phyloP scores from a whole-genome alignment of 805 yeast genomes.

The Metschnikowia baotianmanensis region DNA sequence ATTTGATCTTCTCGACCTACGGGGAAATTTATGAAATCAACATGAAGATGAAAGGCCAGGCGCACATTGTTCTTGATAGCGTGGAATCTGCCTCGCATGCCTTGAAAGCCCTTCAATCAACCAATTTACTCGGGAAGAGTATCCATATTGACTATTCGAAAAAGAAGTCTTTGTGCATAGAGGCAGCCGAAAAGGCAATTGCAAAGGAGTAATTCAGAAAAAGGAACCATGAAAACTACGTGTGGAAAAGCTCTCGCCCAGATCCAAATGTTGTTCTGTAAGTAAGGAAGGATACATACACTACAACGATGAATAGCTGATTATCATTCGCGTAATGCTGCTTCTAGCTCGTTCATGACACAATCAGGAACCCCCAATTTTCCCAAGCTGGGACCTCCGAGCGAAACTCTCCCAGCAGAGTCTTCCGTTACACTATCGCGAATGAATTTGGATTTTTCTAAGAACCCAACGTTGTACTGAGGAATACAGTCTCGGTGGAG shows the following conservation, averaged over 20 bases:
- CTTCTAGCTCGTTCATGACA: constrained; percentile 58
- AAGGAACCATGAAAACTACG: neutral
- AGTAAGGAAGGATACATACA: no score
- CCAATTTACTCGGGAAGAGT: constrained; percentile 51
- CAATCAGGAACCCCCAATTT: constrained; percentile 89
- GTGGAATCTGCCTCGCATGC: constrained; percentile 53
- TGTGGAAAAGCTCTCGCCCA: neutral
- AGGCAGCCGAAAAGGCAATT: constrained; percentile 13
- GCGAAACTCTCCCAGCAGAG: constrained; percentile 40
- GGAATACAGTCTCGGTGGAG: constrained; percentile 63
- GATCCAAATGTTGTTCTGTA: no score
- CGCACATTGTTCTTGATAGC: constrained; percentile 55
- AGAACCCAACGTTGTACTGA: constrained; percentile 71
- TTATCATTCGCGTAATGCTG: constrained; percentile 37
- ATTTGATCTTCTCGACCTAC: constrained; percentile 56
- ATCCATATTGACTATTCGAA: constrained; percentile 38
- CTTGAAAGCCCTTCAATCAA: constrained; percentile 44
- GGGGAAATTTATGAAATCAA: constrained; percentile 63
- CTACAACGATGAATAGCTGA: no score
- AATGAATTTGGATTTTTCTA: constrained; percentile 35
- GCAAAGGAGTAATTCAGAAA: constrained; percentile 8
- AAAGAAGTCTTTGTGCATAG: constrained; percentile 26
- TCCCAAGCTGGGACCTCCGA: constrained; percentile 79
- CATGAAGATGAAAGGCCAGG: constrained; percentile 59
- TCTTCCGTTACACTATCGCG: constrained; percentile 31